These are phyloP conservation scores for Avena atlantica DNA, from an alignment of 176 grass and related monocot genomes.

Conservation along the genomic window DNA sequence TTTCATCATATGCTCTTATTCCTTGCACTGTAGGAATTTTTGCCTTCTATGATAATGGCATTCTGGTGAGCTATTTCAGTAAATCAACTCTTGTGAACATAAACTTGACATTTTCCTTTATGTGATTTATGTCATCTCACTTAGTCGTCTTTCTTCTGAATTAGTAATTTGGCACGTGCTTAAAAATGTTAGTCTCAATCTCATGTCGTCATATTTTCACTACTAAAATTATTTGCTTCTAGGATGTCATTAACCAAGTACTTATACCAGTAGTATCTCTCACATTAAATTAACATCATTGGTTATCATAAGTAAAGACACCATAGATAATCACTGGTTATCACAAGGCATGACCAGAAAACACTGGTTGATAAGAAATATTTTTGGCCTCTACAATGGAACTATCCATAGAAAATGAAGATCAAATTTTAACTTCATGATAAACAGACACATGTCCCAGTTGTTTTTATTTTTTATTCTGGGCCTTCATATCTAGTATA, in stretches of 20 bases:
- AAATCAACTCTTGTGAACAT: not conserved
- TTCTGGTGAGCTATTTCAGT: conserved; percentile 1
- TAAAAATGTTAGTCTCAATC: not conserved
- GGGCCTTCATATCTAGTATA: too few species aligned
- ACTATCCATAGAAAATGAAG: too few species aligned
- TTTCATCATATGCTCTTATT: conserved; percentile 24
- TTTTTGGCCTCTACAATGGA: too few species aligned
- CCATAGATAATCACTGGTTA: too few species aligned
- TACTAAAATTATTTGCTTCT: conserved; percentile 11
- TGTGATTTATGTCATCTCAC: conserved; percentile 12
- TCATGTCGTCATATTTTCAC: not conserved
- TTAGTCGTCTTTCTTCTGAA: conserved; percentile 34
- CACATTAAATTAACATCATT: too few species aligned
- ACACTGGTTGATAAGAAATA: too few species aligned
- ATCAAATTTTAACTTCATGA: too few species aligned
- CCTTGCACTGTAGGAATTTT: not conserved
- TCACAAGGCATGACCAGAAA: too few species aligned
- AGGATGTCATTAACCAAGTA: not conserved
- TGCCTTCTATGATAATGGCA: conserved; percentile 6
- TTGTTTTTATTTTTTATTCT: too few species aligned
- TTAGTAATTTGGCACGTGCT: not conserved
- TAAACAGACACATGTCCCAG: too few species aligned
- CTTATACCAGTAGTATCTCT: too few species aligned
- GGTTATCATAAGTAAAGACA: too few species aligned
- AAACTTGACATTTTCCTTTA: conserved; percentile 6